Evolutionary conservation across 352 stramenopile genomes (phyloP).

Genomic region (Phytophthora palmivora): DNA sequence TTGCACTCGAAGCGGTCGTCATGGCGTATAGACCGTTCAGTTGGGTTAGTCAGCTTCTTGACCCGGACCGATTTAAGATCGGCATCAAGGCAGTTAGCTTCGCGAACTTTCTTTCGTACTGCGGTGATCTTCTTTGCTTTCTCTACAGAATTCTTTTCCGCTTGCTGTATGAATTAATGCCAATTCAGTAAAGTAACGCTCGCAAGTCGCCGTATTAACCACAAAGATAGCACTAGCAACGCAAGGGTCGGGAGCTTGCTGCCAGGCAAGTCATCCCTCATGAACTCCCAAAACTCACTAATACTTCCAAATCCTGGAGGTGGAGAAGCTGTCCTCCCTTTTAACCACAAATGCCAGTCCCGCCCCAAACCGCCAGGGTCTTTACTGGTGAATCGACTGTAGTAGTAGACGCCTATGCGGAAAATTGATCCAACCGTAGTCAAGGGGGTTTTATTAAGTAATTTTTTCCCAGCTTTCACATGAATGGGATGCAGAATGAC

Average conservation of each 20-base stretch:
- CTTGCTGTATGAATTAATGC: slow-evolving; percentile 24
- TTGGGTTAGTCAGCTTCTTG: too few species aligned
- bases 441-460: slow-evolving; percentile 6
- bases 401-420: slow-evolving; percentile 17
- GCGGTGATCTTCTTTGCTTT: slow-evolving; percentile 10
- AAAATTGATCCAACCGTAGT: slow-evolving; percentile 11
- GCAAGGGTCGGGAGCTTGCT: slow-evolving; percentile 13
- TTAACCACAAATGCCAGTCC: too few species aligned
- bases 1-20: too few species aligned
- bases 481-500: slow-evolving; percentile 16
- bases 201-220: slow-evolving; percentile 18
- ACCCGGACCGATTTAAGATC: too few species aligned
- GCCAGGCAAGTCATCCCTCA: background rate
- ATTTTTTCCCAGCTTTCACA: slow-evolving; percentile 1
- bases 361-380: background rate
- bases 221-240: slow-evolving; percentile 6
- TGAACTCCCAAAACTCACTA: background rate
- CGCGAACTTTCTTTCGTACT: slow-evolving; percentile 7
- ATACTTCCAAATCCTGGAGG: too few species aligned
- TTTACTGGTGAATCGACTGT: background rate
- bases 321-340: too few species aligned
- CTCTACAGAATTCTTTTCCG: slow-evolving; percentile 12
- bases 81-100: too few species aligned
- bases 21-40: too few species aligned
- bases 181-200: slow-evolving; percentile 24